Evolutionary conservation across 2,329 filamentous ascomycete species (phyloP).

Genomic region (Phialophora chinensis): DNA sequence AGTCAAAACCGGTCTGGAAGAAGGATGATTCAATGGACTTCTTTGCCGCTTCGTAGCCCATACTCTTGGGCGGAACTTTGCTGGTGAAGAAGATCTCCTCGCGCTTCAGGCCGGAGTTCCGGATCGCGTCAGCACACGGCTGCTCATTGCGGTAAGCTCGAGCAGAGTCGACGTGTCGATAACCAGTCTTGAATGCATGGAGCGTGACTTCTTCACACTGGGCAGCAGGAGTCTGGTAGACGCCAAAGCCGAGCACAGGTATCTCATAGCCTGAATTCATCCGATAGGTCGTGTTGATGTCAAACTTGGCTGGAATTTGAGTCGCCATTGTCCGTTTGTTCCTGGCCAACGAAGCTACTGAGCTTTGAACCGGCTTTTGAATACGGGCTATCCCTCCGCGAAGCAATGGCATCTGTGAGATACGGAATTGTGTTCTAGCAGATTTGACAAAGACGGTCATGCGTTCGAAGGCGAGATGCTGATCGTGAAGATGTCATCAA

Average conservation of each 20-base stretch:
- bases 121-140: slow-evolving; percentile 60
- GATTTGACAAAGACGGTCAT: background rate
- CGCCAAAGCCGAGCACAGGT: slow-evolving; percentile 51
- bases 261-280: slow-evolving; percentile 50
- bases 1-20: slow-evolving; percentile 43
- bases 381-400: background rate
- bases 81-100: slow-evolving; percentile 67
- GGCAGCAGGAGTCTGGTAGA: slow-evolving; percentile 58
- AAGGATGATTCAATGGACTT: slow-evolving; percentile 41
- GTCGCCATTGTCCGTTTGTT: slow-evolving; percentile 30
- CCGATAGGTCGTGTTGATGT: slow-evolving; percentile 45
- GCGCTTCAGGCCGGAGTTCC: slow-evolving; percentile 58
- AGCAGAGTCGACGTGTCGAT: slow-evolving; percentile 67
- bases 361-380: background rate
- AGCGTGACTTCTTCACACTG: slow-evolving; percentile 63
- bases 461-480: background rate
- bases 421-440: background rate
- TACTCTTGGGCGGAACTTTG: slow-evolving; percentile 59
- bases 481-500: background rate
- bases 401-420: background rate
- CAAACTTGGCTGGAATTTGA: slow-evolving; percentile 27
- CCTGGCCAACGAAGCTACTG: background rate
- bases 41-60: slow-evolving; percentile 70
- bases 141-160: slow-evolving; percentile 64
- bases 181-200: slow-evolving; percentile 63